A percentile compares a stretch with the other conserved stretches of the same genome.
These are phyloP conservation scores for Ophiostoma ips DNA, from an alignment of 2,329 filamentous ascomycete genomes.

Conservation along the genomic window DNA sequence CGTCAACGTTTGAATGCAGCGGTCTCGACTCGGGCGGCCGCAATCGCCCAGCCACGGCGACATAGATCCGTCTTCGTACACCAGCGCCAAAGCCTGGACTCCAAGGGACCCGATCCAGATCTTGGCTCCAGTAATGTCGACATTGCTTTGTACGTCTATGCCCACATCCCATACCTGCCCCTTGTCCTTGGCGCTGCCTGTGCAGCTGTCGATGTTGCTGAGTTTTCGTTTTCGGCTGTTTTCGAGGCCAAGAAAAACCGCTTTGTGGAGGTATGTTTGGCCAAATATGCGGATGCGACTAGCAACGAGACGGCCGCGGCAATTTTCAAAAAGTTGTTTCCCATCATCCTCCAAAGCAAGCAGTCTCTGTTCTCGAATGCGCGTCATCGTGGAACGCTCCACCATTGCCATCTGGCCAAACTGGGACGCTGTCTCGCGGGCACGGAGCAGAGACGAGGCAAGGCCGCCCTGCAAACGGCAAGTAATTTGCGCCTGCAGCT, in stretches of 20 bases:
- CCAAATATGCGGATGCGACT: conserved; percentile 3
- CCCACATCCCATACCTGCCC: neutral
- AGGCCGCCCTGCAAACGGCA: conserved; percentile 1
- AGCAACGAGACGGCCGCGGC: conserved; percentile 2
- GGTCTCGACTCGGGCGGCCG: neutral
- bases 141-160: neutral
- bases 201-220: neutral
- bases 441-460: conserved; percentile 6
- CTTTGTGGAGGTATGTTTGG: conserved; percentile 2
- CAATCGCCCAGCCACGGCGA: conserved; percentile 2
- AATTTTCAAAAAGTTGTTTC: too few species aligned
- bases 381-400: too few species aligned
- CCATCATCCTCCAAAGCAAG: too few species aligned
- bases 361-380: too few species aligned
- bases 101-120: conserved; percentile 5
- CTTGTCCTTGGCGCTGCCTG: neutral
- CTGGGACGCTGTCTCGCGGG: conserved; percentile 3
- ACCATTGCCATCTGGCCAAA: neutral
- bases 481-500: neutral
- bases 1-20: conserved; percentile 1
- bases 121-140: conserved; percentile 1
- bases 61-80: conserved; percentile 5
- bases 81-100: conserved; percentile 1
- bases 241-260: neutral
- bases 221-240: neutral